These are phyloP conservation scores for Babesia bovis DNA, from an alignment of 169 alveolate species.

Conservation along the genomic window DNA sequence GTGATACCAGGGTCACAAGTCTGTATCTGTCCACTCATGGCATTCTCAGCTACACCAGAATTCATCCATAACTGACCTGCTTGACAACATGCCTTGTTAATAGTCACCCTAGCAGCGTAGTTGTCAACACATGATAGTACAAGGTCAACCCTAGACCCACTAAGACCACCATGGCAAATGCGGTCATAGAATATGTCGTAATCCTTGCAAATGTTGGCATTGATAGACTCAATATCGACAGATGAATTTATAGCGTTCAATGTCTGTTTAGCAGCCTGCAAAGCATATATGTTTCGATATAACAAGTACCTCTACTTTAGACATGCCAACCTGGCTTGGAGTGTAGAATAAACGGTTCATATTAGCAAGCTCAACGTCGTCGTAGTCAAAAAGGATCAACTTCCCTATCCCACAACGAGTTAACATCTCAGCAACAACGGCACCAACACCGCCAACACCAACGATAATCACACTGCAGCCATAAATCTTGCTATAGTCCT, in stretches of 20 bases:
- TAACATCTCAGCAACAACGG: conserved; percentile 95
- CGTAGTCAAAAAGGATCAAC: conserved; percentile 91
- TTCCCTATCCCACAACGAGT: conserved; percentile 94
- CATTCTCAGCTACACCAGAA: conserved; percentile 95
- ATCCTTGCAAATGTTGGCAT: conserved; percentile 84
- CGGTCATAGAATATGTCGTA: conserved; percentile 82
- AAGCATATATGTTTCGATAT: neutral
- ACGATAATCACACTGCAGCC: conserved; percentile 84
- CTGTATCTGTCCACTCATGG: conserved; percentile 93
- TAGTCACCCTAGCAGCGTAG: conserved; percentile 94
- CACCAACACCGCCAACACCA: conserved; percentile 97
- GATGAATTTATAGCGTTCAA: conserved; percentile 89
- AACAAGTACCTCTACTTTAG: conserved; percentile 85
- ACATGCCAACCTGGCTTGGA: conserved; percentile 88
- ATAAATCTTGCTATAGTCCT: conserved; percentile 84
- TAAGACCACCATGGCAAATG: conserved; percentile 77
- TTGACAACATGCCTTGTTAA: conserved; percentile 91
- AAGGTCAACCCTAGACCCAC: conserved; percentile 82
- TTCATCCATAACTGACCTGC: conserved; percentile 92
- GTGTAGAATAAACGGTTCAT: conserved; percentile 93
- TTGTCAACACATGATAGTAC: conserved; percentile 94
- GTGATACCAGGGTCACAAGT: conserved; percentile 92
- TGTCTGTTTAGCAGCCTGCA: conserved; percentile 88
- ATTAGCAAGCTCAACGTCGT: conserved; percentile 92
- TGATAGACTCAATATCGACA: conserved; percentile 86